phyloP scores from a whole-genome alignment of 345 rosid genomes.

The Clarkia xantiana region DNA sequence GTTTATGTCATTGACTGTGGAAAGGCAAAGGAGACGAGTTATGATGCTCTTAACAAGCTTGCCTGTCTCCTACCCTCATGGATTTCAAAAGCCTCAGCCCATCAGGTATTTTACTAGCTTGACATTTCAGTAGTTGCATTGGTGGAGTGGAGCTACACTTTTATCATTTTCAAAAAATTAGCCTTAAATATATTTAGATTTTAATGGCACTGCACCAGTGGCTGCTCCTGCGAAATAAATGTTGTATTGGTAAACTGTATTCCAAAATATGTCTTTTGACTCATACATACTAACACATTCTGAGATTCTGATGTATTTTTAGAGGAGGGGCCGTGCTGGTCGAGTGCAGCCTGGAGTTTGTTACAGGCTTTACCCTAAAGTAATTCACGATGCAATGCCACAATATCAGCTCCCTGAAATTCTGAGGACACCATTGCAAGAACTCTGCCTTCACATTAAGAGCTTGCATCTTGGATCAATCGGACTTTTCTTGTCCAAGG shows the following conservation, averaged over 20 bases:
- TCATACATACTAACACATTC: slow-evolving; percentile 1
- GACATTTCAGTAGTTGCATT: not conserved
- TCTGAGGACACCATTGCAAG: slow-evolving; percentile 88
- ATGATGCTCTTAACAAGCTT: slow-evolving; percentile 92
- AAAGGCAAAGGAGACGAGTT: slow-evolving; percentile 94
- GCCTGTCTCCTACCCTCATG: slow-evolving; percentile 91
- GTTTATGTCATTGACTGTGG: slow-evolving; percentile 94
- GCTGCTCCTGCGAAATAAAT: not conserved
- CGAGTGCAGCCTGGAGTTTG: slow-evolving; percentile 97
- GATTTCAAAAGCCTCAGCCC: slow-evolving; percentile 95
- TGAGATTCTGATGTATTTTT: slow-evolving; percentile 1
- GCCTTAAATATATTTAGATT: too few species aligned
- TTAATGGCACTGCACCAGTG: too few species aligned
- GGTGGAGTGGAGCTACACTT: too few species aligned
- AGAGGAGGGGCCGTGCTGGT: slow-evolving; percentile 99
- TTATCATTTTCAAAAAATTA: not conserved
- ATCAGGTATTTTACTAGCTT: slow-evolving; percentile 45
- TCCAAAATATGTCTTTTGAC: too few species aligned
- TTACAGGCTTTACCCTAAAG: slow-evolving; percentile 77
- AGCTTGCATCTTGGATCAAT: slow-evolving; percentile 84
- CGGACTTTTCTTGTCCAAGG: slow-evolving; percentile 82
- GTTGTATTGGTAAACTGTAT: too few species aligned
- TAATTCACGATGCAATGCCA: slow-evolving; percentile 61
- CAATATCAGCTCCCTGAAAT: slow-evolving; percentile 88
- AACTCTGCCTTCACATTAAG: slow-evolving; percentile 77